These are phyloP conservation scores for Hysterangium stoloniferum DNA, from an alignment of 768 basidiomycete species.

Conservation along the genomic window DNA sequence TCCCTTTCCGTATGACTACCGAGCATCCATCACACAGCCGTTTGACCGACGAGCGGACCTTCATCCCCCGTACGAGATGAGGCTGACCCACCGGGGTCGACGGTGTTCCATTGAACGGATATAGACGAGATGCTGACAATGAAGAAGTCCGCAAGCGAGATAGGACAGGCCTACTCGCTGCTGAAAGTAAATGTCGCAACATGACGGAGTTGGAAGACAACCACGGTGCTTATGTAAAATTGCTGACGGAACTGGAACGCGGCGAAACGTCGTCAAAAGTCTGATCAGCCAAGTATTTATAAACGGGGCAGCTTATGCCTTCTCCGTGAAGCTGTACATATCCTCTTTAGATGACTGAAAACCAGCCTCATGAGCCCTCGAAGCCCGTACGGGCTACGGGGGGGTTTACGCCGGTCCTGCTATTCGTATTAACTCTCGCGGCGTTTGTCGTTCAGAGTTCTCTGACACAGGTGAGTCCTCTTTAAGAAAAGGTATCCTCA, in stretches of 20 bases:
- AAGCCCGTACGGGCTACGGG: conserved; percentile 29
- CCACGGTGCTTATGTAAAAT: too few relatives aligned
- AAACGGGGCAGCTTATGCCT: conserved; percentile 1
- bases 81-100: conserved; percentile 17
- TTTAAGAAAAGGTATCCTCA: neutral
- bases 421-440: conserved; percentile 55
- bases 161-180: conserved; percentile 54
- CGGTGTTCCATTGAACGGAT: conserved; percentile 23
- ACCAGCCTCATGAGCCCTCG: neutral
- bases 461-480: conserved; percentile 54
- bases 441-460: conserved; percentile 75
- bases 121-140: conserved; percentile 15
- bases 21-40: conserved; percentile 91
- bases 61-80: conserved; percentile 71
- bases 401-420: conserved; percentile 39
- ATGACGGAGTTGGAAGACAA: conserved; percentile 27
- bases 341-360: neutral
- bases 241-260: conserved; percentile 3
- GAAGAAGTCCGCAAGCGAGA: conserved; percentile 35
- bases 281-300: neutral
- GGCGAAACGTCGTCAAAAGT: too few relatives aligned
- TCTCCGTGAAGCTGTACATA: neutral
- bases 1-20: conserved; percentile 82
- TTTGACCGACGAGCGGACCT: conserved; percentile 93
- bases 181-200: conserved; percentile 60